Evolutionary conservation across 2,329 filamentous ascomycete genomes (phyloP), one percentile per base, ranked within the genome.

Genomic region (Beauveria varroae): DNA sequence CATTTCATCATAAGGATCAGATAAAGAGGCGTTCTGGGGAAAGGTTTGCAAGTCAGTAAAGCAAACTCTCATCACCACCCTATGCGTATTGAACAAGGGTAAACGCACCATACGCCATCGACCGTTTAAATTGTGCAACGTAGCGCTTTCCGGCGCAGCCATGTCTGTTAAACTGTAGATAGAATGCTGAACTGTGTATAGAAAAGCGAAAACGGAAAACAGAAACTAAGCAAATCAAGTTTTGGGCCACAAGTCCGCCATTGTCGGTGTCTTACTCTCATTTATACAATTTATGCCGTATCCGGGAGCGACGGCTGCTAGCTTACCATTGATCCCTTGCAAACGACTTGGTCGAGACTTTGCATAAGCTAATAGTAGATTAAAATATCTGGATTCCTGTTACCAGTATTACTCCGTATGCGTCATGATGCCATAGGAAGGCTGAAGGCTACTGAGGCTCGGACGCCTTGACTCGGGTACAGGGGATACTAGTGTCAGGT

Each of bases 1-100:
- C 53, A 56, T 56, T n/a, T 56, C 53, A 34, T 56, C 53, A 46
- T 56, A 56, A 2, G 53, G 53, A 34, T 56, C 53, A 4, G 53
- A 56, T 3, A 56, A 28, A 14, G 24, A 20, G 10, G 41, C 53
- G n/a, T 56, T 56, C 53, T 56, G 16, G 8, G 30, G 4, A 1
- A 4, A 28, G 16, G 20, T 9, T 52, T 1, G 46, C 12, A 16
- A 50, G 52, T 55, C 18, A 26, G 40, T 41, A 44, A 26, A 37
- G 34, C 34, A 37, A 37, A 9, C 28, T 37, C 34, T 14, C 10
- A 37, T 37, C 34, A 37, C 34, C 12, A 37, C 34, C 12, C 12
- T 14, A 12, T 34, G 30, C 30, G 14, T 37, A 6, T 14, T 37
- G 34, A 4, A 37, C 34, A 37, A 16, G 24, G n/a, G n/a, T n/a